Percentiles rank a stretch among this genome's conserved stretches.
These are phyloP conservation scores for Boletus pseudopeckii DNA, from an alignment of 768 basidiomycete species.

Conservation along the genomic window DNA sequence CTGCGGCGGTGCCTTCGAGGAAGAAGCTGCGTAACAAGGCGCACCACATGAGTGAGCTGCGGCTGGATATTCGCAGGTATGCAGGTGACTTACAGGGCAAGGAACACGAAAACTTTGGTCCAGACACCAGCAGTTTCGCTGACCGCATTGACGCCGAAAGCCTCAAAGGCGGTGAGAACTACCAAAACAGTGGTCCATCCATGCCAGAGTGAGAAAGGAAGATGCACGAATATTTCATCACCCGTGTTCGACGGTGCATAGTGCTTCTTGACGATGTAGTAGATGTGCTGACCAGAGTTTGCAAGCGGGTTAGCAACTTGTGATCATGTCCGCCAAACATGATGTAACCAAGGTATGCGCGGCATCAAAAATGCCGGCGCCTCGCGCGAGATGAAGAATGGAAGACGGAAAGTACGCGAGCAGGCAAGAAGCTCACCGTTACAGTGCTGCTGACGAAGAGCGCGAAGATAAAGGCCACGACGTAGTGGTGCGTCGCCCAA, in stretches of 20 bases:
- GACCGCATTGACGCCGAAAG: constrained; percentile 78
- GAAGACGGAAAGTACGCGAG: constrained; percentile 2
- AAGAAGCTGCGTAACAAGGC: constrained; percentile 57
- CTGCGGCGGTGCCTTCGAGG: constrained; percentile 88
- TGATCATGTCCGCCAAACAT: constrained; percentile 5
- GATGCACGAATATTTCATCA: constrained; percentile 89
- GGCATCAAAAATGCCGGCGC: constrained; percentile 1
- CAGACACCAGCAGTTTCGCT: constrained; percentile 69
- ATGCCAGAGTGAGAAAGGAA: constrained; percentile 95
- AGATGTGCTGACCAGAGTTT: constrained; percentile 62
- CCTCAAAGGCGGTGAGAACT: constrained; percentile 79
- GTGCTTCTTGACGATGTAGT: constrained; percentile 90
- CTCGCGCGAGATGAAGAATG: constrained; percentile 13
- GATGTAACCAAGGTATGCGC: constrained; percentile 1
- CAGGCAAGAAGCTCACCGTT: constrained; percentile 32
- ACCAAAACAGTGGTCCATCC: constrained; percentile 89
- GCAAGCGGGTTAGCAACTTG: constrained; percentile 10
- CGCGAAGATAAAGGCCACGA: constrained; percentile 80
- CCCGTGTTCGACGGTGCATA: constrained; percentile 58
- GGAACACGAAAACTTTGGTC: constrained; percentile 95
- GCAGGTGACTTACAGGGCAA: constrained; percentile 60
- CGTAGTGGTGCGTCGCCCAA: constrained; percentile 76
- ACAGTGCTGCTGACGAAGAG: constrained; percentile 81
- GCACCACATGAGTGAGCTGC: constrained; percentile 7
- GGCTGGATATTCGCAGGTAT: background rate